Percentiles rank a stretch among this genome's conserved stretches.
phyloP scores from a whole-genome alignment of 306 rosid genomes.

The Sicyos baderoa region DNA sequence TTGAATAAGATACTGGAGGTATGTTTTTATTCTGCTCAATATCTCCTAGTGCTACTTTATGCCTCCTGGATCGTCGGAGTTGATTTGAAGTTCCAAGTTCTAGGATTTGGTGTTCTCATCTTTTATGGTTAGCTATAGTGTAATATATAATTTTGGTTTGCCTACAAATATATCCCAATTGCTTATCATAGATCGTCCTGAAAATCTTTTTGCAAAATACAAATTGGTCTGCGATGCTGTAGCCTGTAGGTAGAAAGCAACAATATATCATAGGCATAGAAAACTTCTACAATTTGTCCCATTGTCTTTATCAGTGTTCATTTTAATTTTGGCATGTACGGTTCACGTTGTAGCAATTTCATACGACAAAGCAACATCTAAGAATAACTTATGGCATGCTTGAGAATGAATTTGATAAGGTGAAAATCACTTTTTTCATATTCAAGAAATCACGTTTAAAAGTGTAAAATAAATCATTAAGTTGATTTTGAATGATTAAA shows the following conservation, averaged over 20 bases:
- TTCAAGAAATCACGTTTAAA: no score
- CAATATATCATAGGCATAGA: background rate
- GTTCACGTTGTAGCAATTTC: slow-evolving; percentile 9
- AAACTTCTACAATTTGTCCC: background rate
- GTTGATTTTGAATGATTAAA: no score
- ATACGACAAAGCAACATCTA: background rate
- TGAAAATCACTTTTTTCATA: no score
- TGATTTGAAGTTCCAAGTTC: background rate
- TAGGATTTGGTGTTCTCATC: no score
- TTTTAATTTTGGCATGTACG: background rate
- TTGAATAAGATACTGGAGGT: slow-evolving; percentile 76
- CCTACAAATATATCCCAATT: background rate
- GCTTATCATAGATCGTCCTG: background rate
- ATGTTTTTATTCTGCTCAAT: slow-evolving; percentile 15
- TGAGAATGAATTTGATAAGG: no score
- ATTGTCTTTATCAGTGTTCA: background rate
- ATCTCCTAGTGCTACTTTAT: background rate
- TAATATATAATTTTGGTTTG: background rate
- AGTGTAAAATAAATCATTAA: no score
- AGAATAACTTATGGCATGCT: background rate
- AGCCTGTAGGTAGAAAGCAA: slow-evolving; percentile 3
- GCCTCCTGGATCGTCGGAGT: background rate
- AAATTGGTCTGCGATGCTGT: no score
- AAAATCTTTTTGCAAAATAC: background rate
- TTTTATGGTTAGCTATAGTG: no score